Base-by-base conservation (phyloP, 1,284 basidiomycete genomes). In the Takashimella koratensis region DNA sequence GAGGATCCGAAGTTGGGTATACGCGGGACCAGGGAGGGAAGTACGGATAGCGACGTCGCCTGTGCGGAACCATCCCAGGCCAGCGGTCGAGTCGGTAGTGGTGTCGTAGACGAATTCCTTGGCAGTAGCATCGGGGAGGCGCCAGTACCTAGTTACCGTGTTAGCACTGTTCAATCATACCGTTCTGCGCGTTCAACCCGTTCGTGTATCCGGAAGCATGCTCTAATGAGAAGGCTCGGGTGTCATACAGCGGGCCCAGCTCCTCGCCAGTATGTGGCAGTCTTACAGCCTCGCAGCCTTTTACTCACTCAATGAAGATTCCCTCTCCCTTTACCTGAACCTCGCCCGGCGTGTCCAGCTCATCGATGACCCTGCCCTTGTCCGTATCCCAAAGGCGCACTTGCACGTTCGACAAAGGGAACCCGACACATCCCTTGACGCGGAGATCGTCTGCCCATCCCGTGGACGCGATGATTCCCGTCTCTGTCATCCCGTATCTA, bases 401-500 rank as follows among this genome's bases (percentile, higher is more conserved):
- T 46, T 64, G 51, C n/a, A 67, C 62, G 13, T 63, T 60, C 1
- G 65, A 62, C 49, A 73, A 55, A 13, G 72, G 61, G 46, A 59
- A 58, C 4, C 72, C 72, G 39, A 74, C 72, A 48, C 69, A 70
- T 19, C 70, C 68, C 65, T 64, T 64, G 13, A 73, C 58, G 19
- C 73, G 54, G 43, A 66, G 62, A 41, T 63, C 55, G 16, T 57
- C 52, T 44, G 70, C 67, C 60, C 71, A 67, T 4, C 73, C 71
- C 22, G 67, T 70, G 3, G 62, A 62, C 8, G 73, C 62, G 47
- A 73, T 71, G 58, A 75, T 67, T 0, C 70, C 69, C 39, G 71
- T 74, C 57, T 75, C 73, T 5, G 67, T 75, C 73, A 75, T 75
- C 12, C 73, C 73, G 50, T 75, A 74, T 36, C 30, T 36, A 36